Conservation (phyloP, 306 rosid species). For the Cucurbita argyrosperma region DNA sequence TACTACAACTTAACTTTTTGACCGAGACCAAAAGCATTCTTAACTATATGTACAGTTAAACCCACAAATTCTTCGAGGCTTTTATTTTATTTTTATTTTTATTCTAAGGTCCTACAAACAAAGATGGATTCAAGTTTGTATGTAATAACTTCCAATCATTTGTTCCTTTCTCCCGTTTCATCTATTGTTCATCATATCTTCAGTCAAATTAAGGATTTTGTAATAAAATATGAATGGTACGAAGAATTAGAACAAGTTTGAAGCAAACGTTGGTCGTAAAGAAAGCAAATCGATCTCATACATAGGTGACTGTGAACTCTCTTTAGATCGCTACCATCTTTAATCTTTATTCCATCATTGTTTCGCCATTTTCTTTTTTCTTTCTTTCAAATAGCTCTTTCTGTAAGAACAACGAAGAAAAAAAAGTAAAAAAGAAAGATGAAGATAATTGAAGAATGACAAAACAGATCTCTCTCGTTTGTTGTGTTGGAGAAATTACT, state of each 20-base stretch:
- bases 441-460: slow-evolving; percentile 57
- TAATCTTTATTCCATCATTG: slow-evolving; percentile 9
- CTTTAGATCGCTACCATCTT: slow-evolving; percentile 1
- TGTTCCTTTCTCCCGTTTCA: background rate
- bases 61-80: background rate
- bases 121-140: background rate
- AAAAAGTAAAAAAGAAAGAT: slow-evolving; percentile 22
- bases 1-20: slow-evolving; percentile 56
- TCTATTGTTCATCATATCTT: background rate
- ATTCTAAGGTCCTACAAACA: background rate
- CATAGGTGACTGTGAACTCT: slow-evolving; percentile 1
- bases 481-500: slow-evolving; percentile 24
- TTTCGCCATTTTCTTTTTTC: background rate
- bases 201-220: background rate
- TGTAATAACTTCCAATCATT: no score
- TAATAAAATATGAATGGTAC: no score
- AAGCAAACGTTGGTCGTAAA: background rate
- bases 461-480: slow-evolving; percentile 39
- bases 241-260: no score
- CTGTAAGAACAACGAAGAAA: slow-evolving; percentile 13
- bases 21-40: slow-evolving; percentile 24
- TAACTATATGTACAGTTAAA: background rate
- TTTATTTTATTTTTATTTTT: background rate
- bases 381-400: background rate
- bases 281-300: background rate